Conservation (phyloP, 495 filamentous ascomycete genomes). For the Pyrenula aspistea region DNA sequence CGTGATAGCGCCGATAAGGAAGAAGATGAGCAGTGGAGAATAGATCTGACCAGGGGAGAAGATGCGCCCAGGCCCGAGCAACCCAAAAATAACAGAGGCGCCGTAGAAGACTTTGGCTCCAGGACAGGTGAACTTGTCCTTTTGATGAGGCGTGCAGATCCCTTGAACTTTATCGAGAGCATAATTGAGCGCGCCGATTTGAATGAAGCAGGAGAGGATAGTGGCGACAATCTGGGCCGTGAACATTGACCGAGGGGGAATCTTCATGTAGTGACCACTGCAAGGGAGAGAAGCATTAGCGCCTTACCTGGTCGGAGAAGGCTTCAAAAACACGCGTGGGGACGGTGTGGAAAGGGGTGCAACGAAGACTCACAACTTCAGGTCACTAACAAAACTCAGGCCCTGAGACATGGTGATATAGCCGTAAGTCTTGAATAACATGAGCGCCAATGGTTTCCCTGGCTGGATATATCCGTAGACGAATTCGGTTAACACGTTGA, state of each 20-base stretch:
- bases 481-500: constrained; percentile 62
- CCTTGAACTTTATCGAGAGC: constrained; percentile 48
- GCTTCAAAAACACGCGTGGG: too few species aligned
- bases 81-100: constrained; percentile 59
- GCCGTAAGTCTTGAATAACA: constrained; percentile 69
- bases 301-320: too few species aligned
- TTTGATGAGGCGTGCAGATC: constrained; percentile 47
- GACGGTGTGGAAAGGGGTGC: too few species aligned
- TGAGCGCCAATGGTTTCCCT: constrained; percentile 51
- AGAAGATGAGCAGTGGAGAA: constrained; percentile 51
- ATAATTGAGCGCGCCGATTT: constrained; percentile 52
- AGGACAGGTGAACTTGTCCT: constrained; percentile 56
- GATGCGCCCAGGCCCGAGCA: constrained; percentile 52
- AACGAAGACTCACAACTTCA: background rate
- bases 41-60: constrained; percentile 62
- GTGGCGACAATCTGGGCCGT: constrained; percentile 55
- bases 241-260: constrained; percentile 59
- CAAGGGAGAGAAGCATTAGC: constrained; percentile 36
- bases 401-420: constrained; percentile 52
- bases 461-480: constrained; percentile 61
- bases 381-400: background rate
- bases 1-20: constrained; percentile 42
- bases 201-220: constrained; percentile 53
- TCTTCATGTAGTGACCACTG: constrained; percentile 60
- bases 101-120: constrained; percentile 58